These are phyloP conservation scores for Trichosporon sp. DNA, from an alignment of 1,284 basidiomycete species.

Conservation along the genomic window DNA sequence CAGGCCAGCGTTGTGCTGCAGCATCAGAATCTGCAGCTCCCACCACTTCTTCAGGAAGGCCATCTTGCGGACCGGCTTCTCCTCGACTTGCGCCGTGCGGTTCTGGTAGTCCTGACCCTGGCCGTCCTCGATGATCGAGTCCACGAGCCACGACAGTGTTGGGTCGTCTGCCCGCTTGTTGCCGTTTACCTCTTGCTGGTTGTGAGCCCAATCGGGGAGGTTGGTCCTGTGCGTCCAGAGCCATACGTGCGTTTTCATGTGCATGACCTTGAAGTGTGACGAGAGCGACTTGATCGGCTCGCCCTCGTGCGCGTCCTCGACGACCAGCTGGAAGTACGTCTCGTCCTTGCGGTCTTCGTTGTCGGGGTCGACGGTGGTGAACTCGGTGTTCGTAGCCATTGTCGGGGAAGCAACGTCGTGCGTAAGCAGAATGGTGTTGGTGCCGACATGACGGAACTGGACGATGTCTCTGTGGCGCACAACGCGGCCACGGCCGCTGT, in stretches of 20 bases:
- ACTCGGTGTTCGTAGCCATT: constrained; percentile 97
- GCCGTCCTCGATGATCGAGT: constrained; percentile 70
- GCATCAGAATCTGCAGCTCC: constrained; percentile 90
- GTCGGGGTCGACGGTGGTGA: constrained; percentile 80
- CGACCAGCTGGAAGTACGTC: constrained; percentile 71
- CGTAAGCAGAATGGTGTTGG: constrained; percentile 75
- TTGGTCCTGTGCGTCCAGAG: constrained; percentile 85
- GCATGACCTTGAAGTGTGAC: constrained; percentile 81
- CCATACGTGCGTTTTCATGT: constrained; percentile 81
- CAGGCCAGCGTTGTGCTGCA: constrained; percentile 94
- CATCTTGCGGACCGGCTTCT: constrained; percentile 69
- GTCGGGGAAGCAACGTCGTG: constrained; percentile 97
- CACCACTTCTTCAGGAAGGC: constrained; percentile 92
- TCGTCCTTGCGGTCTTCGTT: constrained; percentile 67
- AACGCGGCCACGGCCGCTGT: constrained; percentile 78
- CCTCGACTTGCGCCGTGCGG: constrained; percentile 53
- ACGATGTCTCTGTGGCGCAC: constrained; percentile 84
- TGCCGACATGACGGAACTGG: constrained; percentile 82
- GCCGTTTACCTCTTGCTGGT: constrained; percentile 96
- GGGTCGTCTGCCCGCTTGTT: constrained; percentile 87
- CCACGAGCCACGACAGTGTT: constrained; percentile 79
- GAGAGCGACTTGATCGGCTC: constrained; percentile 86
- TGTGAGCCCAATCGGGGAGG: constrained; percentile 93
- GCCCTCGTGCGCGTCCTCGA: constrained; percentile 67
- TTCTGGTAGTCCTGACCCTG: constrained; percentile 57